Base-by-base conservation (phyloP, 805 yeast species). In the Wickerhamiella sergipiensis region DNA sequence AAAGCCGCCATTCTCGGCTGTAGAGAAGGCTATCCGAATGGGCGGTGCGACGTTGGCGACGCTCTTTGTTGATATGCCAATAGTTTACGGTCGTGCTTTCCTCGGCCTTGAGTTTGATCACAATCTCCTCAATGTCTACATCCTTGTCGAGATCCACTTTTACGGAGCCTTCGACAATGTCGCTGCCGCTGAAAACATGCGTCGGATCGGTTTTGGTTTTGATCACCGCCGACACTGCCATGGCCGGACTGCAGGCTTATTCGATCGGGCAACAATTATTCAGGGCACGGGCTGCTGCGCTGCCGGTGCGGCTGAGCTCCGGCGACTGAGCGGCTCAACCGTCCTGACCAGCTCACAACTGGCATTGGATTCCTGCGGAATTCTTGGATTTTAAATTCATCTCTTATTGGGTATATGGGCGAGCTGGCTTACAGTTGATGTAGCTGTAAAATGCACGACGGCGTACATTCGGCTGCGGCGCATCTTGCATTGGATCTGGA, bases 51-150 rank as follows among this genome's bases (percentile, higher is more conserved):
- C 42, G 36, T 5, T 24, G n/a, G 8, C 19, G 8, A 17, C n/a
- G 17, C 18, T 42, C 39, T 3, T 21, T 31, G n/a, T 50, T 26
- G 23, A 24, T 6, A 9, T 43, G 23, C 23, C 40, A 22, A 2
- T 46, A 24, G 47, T 29, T 43, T 2, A 52, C 22, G 36, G 49
- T 47, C 1, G 54, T 51, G 33, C 47, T 45, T 17, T 50, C 52
- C 9, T 55, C 58, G 22, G 53, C 48, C 49, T 50, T 43, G 31
- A 50, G 51, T 23, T 53, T 53, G 26, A 56, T 22, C 10, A 29
- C 31, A 13, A 56, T 39, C 26, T 53, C 54, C 23, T 40, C 24
- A 10, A 56, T 18, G 40, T 45, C 46, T 9, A 52, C 29, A 31
- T 48, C 52, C 24, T 52, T 48, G 19, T 17, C 29, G n/a, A 53